These are phyloP conservation scores for Anisogramma anomala DNA, from an alignment of 2,329 filamentous ascomycete species.

Conservation along the genomic window DNA sequence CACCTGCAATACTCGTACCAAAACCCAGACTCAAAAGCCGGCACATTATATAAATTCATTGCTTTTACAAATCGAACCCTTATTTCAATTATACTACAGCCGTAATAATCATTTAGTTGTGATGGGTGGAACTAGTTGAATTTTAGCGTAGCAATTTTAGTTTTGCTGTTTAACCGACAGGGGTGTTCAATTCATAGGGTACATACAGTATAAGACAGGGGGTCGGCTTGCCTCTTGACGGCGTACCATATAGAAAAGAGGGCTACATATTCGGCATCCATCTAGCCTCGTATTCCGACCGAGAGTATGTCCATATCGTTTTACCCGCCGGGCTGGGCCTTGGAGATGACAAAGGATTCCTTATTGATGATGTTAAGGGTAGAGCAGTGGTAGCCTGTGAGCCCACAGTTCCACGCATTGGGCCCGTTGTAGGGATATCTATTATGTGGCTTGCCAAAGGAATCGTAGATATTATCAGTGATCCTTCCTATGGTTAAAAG, in stretches of 20 bases:
- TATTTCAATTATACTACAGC: too few species aligned
- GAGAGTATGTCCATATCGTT: constrained; percentile 19
- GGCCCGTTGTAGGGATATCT: constrained; percentile 20
- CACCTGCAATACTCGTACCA: too few species aligned
- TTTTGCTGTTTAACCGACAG: too few species aligned
- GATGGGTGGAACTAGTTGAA: too few species aligned
- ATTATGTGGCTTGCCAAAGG: constrained; percentile 23
- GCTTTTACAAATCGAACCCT: too few species aligned
- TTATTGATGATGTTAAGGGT: constrained; percentile 13
- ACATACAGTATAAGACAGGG: background rate
- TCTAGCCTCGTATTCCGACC: constrained; percentile 17
- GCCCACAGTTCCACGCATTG: constrained; percentile 5
- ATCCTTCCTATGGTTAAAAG: too few species aligned
- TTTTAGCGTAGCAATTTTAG: too few species aligned
- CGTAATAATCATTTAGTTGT: too few species aligned
- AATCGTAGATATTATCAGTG: constrained; percentile 25
- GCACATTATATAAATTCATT: too few species aligned
- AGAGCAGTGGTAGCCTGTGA: constrained; percentile 10
- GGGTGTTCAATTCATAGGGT: background rate
- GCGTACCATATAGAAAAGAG: constrained; percentile 18
- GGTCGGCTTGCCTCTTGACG: constrained; percentile 9
- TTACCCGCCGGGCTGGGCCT: constrained; percentile 13
- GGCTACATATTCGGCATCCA: constrained; percentile 15
- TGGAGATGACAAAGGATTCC: constrained; percentile 17
- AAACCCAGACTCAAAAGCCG: too few species aligned